Base-by-base conservation (phyloP, 768 basidiomycete genomes). In the Megacollybia marginata region DNA sequence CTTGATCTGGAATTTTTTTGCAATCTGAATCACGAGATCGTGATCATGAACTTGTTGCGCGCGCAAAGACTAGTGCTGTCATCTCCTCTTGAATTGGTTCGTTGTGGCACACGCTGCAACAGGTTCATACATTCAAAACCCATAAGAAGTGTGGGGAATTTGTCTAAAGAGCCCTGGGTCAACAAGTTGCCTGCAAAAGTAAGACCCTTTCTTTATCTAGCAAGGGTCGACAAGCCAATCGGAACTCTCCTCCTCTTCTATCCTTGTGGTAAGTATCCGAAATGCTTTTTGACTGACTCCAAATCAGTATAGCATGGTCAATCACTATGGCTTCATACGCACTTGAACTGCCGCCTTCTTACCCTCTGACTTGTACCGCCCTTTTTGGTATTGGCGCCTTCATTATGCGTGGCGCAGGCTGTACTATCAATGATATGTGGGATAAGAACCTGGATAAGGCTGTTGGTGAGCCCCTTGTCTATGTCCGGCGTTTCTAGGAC, bases 391-490 rank as follows among this genome's bases (percentile, higher is more conserved):
- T 85, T 9, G 96, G 96, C 1, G 93, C 96, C 1, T 57, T 96
- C 42, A 76, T 98, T 46, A 99, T 99, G 96, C 83, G 96, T 16
- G 92, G 95, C 5, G 96, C 96, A 18, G 96, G 96, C 3, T 99
- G 96, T 66, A 97, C 92, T 2, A 95, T 99, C 57, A 99, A 99
- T 64, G 96, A 99, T 62, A 83, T 99, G 83, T 98, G 96, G 95
- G 96, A 99, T 67, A 77, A 75, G 54, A 82, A 90, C 53, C 79
- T 96, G 42, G 96, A 99, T 73, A 83, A 82, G 61, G 83, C 85
- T 35, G 96, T 98, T 45, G 92, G 94, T 93, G 60, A 55, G 75
- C 59, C 7, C 43, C 15, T 42, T 38, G 16, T 38, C 43, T 28
- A 8, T 28, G 16, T 18, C n/a, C 19, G 23, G 44, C 19, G 52